These are phyloP conservation scores for Rhizopus stolonifer DNA, from an alignment of 371 early-diverging fungal species.

Conservation along the genomic window DNA sequence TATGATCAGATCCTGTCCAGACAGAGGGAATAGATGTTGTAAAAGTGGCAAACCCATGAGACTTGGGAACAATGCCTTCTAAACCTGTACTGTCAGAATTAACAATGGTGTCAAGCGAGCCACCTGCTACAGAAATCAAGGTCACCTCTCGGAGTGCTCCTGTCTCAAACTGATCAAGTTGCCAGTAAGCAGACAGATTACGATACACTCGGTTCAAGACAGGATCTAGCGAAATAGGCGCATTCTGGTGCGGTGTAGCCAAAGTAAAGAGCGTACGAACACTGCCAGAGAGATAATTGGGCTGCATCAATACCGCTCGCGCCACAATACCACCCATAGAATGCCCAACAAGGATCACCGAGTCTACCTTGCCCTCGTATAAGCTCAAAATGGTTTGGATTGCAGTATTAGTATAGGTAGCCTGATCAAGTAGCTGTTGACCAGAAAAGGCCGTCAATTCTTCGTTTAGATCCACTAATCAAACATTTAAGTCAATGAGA, in stretches of 20 bases:
- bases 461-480: constrained; percentile 87
- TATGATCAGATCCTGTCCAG: constrained; percentile 91
- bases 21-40: constrained; percentile 79
- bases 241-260: constrained; percentile 85
- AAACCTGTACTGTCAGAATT: constrained; percentile 73
- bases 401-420: constrained; percentile 74
- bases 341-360: constrained; percentile 87
- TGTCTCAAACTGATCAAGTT: constrained; percentile 27
- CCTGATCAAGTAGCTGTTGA: constrained; percentile 60
- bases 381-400: constrained; percentile 69
- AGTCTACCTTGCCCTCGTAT: constrained; percentile 34
- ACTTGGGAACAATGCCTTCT: constrained; percentile 54
- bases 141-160: constrained; percentile 46
- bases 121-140: constrained; percentile 87
- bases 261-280: constrained; percentile 84
- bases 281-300: constrained; percentile 62
- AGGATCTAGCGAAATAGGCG: constrained; percentile 76
- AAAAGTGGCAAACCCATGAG: constrained; percentile 68
- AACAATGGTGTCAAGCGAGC: constrained; percentile 81
- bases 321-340: constrained; percentile 97
- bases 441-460: constrained; percentile 75
- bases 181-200: constrained; percentile 67
- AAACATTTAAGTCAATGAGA: too few relatives aligned
- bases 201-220: constrained; percentile 65
- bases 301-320: constrained; percentile 67